Evolutionary conservation across 1,284 basidiomycete genomes (phyloP).

Genomic region (Melampsora larici-populina): DNA sequence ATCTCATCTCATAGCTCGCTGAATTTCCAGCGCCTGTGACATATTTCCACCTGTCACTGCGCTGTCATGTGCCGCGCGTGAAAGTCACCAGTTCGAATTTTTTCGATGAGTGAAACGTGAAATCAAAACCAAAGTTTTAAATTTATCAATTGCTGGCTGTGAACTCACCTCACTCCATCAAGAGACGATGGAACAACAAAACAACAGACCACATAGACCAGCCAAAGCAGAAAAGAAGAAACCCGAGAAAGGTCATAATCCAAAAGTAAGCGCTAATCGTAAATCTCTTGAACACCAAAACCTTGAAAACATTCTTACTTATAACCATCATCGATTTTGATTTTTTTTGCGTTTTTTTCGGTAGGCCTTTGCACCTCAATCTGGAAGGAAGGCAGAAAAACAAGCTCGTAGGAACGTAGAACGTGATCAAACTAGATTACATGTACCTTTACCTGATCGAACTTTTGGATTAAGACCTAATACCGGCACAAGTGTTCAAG

Average conservation of each 20-base stretch:
- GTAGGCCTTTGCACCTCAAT: constrained; percentile 82
- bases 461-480: constrained; percentile 61
- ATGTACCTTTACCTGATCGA: constrained; percentile 91
- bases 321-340: neutral
- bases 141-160: no score
- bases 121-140: no score
- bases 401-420: constrained; percentile 88
- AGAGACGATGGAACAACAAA: constrained; percentile 44
- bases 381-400: constrained; percentile 78
- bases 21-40: no score
- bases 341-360: neutral
- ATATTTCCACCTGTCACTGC: no score
- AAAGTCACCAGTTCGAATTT: no score
- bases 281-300: neutral
- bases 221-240: constrained; percentile 62
- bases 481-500: constrained; percentile 13
- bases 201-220: constrained; percentile 56
- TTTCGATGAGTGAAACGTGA: no score
- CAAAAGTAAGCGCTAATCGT: constrained; percentile 66
- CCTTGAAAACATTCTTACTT: neutral
- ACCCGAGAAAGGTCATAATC: constrained; percentile 70
- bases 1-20: no score
- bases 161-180: no score
- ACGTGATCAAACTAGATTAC: constrained; percentile 85
- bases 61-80: no score